Base-by-base conservation (phyloP, 352 stramenopile species). In the Hyaloperonospora brassicae region DNA sequence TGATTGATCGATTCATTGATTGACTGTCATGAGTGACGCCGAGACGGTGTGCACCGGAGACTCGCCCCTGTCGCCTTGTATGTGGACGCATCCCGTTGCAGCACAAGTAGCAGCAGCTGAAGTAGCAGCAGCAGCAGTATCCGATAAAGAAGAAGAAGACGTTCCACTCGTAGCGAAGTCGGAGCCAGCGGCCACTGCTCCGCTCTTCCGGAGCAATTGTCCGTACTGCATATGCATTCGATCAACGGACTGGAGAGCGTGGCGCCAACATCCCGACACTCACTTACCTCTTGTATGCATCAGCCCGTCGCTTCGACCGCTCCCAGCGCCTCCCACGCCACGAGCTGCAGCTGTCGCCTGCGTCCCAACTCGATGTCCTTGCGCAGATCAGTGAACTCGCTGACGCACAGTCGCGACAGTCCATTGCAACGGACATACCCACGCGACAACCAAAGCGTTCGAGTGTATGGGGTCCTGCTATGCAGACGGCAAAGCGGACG, bases 351-450 rank as follows among this genome's bases (percentile, higher is more conserved):
- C 59, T 90, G 46, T 90, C 80, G 35, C 80, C 80, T 0, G 70
- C 65, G 13, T 87, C 80, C 14, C 80, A 90, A 47, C 59, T 90
- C 10, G 61, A 90, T 57, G 72, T 88, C 21, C 70, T 90, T 10
- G 84, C 80, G 1, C 76, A 88, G 55, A 86, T 90, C 52, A 90
- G 80, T 43, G 73, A 81, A 47, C 58, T 90, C 22, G 80, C 73
- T 2, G 76, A 84, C 41, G 59, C 39, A 40, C 59, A 66, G 14
- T 63, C 49, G 23, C 47, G 36, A 22, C 48, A 50, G 27, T 13
- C 53, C n/a, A n/a, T 31, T 3, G 40, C 21, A 17, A 12, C 47
- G 21, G 24, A 54, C 10, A 50, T 2, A n/a, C 10, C 31, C 8
- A 40, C 6, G 43, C 24, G n/a, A 60, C 42, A 40, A 34, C 45